Evolutionary conservation across 805 yeast species (phyloP), one percentile per base, ranked within the genome.

Genomic region (Ogataea nitratoaversa): DNA sequence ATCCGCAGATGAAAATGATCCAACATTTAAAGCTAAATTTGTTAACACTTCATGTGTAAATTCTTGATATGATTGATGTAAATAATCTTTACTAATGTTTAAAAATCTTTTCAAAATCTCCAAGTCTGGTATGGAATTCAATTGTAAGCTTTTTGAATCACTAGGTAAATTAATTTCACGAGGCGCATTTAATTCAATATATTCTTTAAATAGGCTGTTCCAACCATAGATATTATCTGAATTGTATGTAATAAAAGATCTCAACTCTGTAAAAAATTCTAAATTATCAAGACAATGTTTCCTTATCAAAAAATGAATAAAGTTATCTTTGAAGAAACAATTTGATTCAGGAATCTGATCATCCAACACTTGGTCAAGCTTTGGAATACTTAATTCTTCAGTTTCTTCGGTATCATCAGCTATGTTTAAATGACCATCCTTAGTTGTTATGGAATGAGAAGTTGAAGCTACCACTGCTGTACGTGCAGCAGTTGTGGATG

Each of bases 261-360:
- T 43, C 14, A 62, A 41, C 20, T 59, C 60, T 19, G 53, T 32
- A 34, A 52, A 61, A 41, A 63, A 62, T 31, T 64, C 67, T 17
- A 63, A 50, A 36, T 63, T 64, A 42, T 64, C 68, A 3, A 56
- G 29, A 43, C 68, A 63, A 41, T 62, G 66, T 32, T 59, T 54
- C 23, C 53, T 49, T 2, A 52, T 41, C 22, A 64, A 47, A 36
- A 53, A 63, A 34, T 52, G 48, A 12, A 51, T 44, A 40, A 64
- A 64, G 22, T 56, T 47, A 6, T 45, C 38, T 24, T 54, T 56
- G 5, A 62, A 54, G 34, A 53, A 62, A 2, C 35, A 39, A 3
- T 49, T 44, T 2, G 42, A 45, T 8, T 50, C 44, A 5, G 53
- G 46, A 4, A 57, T 53, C 4, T 42, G 31, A 32, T 61, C 64